Conservation (phyloP, 225 moss, liverwort and hornwort genomes). For the Marchantia paleacea region DNA sequence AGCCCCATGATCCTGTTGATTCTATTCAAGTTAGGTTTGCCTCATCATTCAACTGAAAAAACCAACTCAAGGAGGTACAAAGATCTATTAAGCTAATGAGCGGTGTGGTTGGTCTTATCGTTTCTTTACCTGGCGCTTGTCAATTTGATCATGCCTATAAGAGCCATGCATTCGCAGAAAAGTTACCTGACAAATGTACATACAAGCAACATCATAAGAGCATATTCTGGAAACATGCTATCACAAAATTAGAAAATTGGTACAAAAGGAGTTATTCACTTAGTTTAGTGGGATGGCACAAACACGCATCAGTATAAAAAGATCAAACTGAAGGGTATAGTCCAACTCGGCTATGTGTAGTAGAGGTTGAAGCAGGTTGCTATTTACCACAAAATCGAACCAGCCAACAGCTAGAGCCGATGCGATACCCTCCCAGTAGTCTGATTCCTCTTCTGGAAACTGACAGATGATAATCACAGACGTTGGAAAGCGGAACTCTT, state of each 20-base stretch:
- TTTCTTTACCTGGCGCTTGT: conserved; percentile 66
- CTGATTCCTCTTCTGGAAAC: conserved; percentile 87
- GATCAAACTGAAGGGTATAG: not conserved
- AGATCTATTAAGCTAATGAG: too few species aligned
- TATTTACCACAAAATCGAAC: conserved; percentile 87
- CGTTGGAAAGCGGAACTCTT: too few species aligned
- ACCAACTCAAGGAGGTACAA: too few species aligned
- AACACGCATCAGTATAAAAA: not conserved
- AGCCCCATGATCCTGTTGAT: too few species aligned
- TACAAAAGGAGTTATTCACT: too few species aligned
- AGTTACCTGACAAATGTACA: conserved; percentile 45
- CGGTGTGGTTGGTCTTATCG: not conserved
- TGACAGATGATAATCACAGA: conserved; percentile 20
- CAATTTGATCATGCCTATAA: conserved; percentile 96
- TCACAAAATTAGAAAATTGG: not conserved
- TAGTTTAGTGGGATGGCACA: not conserved
- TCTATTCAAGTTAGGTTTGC: too few species aligned
- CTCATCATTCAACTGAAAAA: too few species aligned
- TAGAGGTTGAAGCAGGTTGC: not conserved
- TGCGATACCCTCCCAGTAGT: conserved; percentile 88
- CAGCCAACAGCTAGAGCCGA: conserved; percentile 97
- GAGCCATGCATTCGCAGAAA: conserved; percentile 89
- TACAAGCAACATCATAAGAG: not conserved
- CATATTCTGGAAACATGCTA: not conserved
- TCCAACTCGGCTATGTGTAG: not conserved